Evolutionary conservation across 108 stramenopile genomes (phyloP), one percentile per base, ranked within the genome.

Genomic region (Mayamaea pseudoterrestris): DNA sequence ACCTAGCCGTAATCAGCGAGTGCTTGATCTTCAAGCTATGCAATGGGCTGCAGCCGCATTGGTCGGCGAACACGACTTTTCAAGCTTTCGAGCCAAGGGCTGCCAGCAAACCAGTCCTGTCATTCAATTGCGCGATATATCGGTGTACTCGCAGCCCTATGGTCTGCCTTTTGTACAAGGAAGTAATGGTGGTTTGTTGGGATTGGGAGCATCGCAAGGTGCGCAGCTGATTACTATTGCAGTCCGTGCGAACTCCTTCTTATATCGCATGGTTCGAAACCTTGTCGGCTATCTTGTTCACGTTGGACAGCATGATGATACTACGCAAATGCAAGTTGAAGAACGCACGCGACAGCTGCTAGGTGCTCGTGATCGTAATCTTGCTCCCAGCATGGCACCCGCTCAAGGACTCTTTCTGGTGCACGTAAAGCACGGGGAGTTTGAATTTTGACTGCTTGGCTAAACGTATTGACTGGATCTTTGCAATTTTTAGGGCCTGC

Each of bases 241-340:
- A 30, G 54, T 89, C 39, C 70, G 41, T 13, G 87, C 79, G 4
- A 78, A 79, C 30, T 68, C 73, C 39, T 89, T 89, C 55, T 39
- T 89, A 16, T 89, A 89, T 50, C 78, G 75, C 18, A 79, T 81
- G 66, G 81, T 89, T 8, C 68, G 87, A 30, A 89, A 89, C 49
- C 75, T 89, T 45, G 77, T 81, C 9, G 82, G 71, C 5, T 76
- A 67, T 39, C 39, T 81, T 37, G 73, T 74, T 25, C 65, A 73
- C 9, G 87, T 89, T 12, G 87, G 82, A 5, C 49, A 45, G 48
- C 44, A 47, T 3, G 62, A 74, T 42, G n/a, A n/a, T n/a, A n/a
- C n/a, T n/a, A n/a, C n/a, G n/a, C n/a, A n/a, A n/a, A n/a, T n/a
- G n/a, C n/a, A n/a, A n/a, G n/a, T n/a, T n/a, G n/a, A n/a, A n/a